Evolutionary conservation across 2,329 filamentous ascomycete species (phyloP).

Genomic region (Fusarium nematophilum): DNA sequence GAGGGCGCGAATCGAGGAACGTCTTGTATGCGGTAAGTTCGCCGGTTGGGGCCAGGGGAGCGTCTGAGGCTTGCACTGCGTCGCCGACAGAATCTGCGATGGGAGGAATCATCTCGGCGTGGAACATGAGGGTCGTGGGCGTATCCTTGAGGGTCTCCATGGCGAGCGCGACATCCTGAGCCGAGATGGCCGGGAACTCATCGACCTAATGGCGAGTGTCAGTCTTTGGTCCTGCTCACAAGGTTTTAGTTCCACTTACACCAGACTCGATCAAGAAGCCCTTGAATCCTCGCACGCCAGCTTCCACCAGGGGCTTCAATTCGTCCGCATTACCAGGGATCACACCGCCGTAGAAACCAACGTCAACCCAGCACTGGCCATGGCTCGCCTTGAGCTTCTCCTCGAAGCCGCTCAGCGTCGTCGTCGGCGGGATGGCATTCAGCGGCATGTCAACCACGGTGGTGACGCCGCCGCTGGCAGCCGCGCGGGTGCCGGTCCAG

Average conservation of each 20-base stretch:
- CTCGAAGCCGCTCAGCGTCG: constrained; percentile 82
- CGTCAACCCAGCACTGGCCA: constrained; percentile 96
- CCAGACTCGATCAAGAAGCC: constrained; percentile 97
- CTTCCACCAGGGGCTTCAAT: constrained; percentile 82
- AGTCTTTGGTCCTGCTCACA: constrained; percentile 6
- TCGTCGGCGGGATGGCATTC: constrained; percentile 96
- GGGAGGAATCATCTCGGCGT: constrained; percentile 97
- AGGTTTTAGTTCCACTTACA: constrained; percentile 64
- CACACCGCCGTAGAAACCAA: constrained; percentile 97
- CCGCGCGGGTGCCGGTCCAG: constrained; percentile 91
- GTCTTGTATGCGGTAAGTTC: constrained; percentile 84
- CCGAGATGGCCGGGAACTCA: constrained; percentile 92
- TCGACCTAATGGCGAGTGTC: constrained; percentile 72
- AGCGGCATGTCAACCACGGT: constrained; percentile 98
- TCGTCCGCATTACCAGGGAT: constrained; percentile 89
- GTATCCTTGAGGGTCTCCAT: constrained; percentile 84
- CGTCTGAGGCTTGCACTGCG: constrained; percentile 74
- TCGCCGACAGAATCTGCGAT: constrained; percentile 83
- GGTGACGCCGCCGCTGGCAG: constrained; percentile 94
- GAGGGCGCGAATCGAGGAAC: constrained; percentile 90
- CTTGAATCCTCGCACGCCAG: constrained; percentile 94
- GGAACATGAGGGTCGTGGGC: constrained; percentile 96
- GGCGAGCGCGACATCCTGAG: constrained; percentile 80
- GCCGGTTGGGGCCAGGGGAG: constrained; percentile 77
- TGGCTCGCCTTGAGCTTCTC: constrained; percentile 87